Evolutionary conservation across 441 rosid genomes (phyloP).

Genomic region (Pelargonium australe): DNA sequence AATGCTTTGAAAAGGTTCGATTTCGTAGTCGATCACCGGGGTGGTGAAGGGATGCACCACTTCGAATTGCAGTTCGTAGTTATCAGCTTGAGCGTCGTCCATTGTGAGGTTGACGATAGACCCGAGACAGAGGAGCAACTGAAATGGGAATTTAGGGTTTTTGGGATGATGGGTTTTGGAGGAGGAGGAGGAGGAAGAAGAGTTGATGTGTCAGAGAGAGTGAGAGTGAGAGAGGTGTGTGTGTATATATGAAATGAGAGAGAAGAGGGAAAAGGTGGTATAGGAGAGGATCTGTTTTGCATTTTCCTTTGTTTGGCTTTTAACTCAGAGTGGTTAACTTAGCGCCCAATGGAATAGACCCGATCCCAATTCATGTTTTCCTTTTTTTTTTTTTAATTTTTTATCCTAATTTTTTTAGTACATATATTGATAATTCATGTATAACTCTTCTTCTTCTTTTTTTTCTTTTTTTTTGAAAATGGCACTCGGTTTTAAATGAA

Average conservation of each 20-base stretch:
- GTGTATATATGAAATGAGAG: background rate
- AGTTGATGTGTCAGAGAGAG: background rate
- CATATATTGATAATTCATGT: too few relatives aligned
- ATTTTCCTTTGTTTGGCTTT: too few relatives aligned
- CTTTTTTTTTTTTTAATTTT: too few relatives aligned
- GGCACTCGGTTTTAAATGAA: too few relatives aligned
- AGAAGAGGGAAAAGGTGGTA: too few relatives aligned
- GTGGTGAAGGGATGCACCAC: background rate
- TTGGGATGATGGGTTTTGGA: background rate
- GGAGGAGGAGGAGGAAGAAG: background rate
- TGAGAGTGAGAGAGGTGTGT: background rate
- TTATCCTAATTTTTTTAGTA: too few relatives aligned
- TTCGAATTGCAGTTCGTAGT: background rate
- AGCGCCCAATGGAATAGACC: too few relatives aligned
- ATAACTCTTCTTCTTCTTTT: too few relatives aligned
- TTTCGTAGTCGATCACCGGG: conserved; percentile 14
- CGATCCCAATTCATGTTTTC: too few relatives aligned
- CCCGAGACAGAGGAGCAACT: background rate
- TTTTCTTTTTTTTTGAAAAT: too few relatives aligned
- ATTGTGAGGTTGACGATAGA: background rate
- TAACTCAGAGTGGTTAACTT: too few relatives aligned
- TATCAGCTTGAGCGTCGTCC: conserved; percentile 1
- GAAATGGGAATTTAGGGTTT: conserved; percentile 4
- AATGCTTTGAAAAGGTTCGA: background rate
- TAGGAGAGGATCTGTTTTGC: too few relatives aligned